Base-by-base conservation (phyloP, 2,329 filamentous ascomycete species). In the Aphanoascus verrucosus region DNA sequence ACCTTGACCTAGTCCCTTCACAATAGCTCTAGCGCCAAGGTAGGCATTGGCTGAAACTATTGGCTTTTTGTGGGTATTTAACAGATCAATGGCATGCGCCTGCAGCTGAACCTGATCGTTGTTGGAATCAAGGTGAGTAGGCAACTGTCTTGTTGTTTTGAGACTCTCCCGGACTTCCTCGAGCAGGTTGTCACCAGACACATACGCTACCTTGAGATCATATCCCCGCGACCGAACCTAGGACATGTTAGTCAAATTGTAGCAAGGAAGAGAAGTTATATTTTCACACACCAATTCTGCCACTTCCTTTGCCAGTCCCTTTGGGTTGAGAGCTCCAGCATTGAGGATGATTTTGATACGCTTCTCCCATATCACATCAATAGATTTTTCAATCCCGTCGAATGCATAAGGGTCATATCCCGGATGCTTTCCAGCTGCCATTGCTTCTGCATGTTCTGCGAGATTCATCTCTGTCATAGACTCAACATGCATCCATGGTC, bases 271-370 rank as follows among this genome's bases (percentile, higher is more conserved):
- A 23, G 14, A 31, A 44, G 20, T 59, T 14, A 28, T 4, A 2
- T 14, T 6, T 28, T 5, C 6, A 59, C 57, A 57, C 37, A 70
- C 69, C 55, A 78, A 56, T 15, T 68, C 61, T 3, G 69, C 63
- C 0, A 73, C 67, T 53, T 73, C 72, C 49, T 73, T 59, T 1
- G 78, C 76, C 14, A 82, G 60, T 0, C 73, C 76, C 54, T 69
- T 69, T 0, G 79, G 79, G 54, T 81, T 77, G 14, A 77, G 69
- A 1, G 74, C 76, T 0, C 80, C 79, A 1, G 79, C 79, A 58
- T 82, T 81, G 53, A 80, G 68, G 35, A 79, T 68, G 11, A 81
- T 67, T 56, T 77, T 78, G 64, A 81, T 80, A 0, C 69, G 61
- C 55, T 77, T 74, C 47, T 74, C 64, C 1, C 70, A 64, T 56